A percentile compares a stretch with the other conserved stretches of the same genome.
Evolutionary conservation across 805 yeast species (phyloP).

Genomic region (Saccharomycopsis fibuligera): DNA sequence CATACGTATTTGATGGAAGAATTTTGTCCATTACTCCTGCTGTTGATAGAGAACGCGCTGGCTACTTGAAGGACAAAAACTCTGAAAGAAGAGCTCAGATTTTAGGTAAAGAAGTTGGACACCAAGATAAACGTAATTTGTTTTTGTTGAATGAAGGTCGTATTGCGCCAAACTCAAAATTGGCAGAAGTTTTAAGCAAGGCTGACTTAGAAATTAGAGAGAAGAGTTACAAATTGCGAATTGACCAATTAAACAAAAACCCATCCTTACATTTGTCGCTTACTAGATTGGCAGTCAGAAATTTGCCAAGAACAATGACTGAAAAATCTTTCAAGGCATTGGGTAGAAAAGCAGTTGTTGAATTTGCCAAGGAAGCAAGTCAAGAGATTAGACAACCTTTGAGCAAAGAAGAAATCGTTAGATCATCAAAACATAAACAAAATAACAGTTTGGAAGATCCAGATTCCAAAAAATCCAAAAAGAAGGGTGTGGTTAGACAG

Average conservation of each 20-base stretch:
- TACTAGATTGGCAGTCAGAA: conserved; percentile 91
- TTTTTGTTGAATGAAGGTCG: conserved; percentile 92
- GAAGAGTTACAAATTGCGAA: conserved; percentile 77
- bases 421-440: conserved; percentile 65
- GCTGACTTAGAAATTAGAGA: conserved; percentile 85
- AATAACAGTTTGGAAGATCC: conserved; percentile 35
- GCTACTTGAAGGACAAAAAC: conserved; percentile 63
- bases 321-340: conserved; percentile 83
- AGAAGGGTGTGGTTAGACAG: conserved; percentile 87
- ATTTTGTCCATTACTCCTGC: conserved; percentile 78
- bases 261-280: conserved; percentile 89
- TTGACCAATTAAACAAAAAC: conserved; percentile 83
- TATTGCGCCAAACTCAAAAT: conserved; percentile 69
- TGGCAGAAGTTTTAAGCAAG: conserved; percentile 60
- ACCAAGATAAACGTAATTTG: conserved; percentile 76
- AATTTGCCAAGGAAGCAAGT: conserved; percentile 86
- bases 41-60: conserved; percentile 81
- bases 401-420: conserved; percentile 77
- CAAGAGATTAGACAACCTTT: conserved; percentile 71
- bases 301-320: conserved; percentile 87
- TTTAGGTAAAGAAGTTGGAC: conserved; percentile 74
- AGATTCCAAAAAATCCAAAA: conserved; percentile 56
- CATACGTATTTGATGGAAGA: conserved; percentile 89
- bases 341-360: conserved; percentile 91
- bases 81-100: conserved; percentile 65